Percentiles rank a stretch among this genome's conserved stretches.
Conservation (phyloP, 371 early-diverging fungal species). For the Mucor lusitanicus region DNA sequence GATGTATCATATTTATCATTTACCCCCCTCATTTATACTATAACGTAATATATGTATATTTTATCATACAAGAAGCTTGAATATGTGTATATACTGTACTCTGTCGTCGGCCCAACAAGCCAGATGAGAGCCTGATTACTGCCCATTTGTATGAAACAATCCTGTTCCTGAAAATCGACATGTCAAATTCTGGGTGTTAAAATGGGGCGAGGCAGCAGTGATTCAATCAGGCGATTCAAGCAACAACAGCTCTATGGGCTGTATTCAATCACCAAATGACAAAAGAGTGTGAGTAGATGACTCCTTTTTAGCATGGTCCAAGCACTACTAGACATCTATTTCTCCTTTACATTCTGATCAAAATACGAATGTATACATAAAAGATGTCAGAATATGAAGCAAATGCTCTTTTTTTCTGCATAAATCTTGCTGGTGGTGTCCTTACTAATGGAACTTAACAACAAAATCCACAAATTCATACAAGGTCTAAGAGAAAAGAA, state of each 20-base stretch:
- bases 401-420: neutral
- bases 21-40: neutral
- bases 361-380: neutral
- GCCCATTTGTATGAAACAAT: no score
- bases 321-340: neutral
- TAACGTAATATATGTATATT: neutral
- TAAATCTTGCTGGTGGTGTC: neutral
- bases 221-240: no score
- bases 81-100: no score
- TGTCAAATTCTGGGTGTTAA: no score
- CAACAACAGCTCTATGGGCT: no score
- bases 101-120: no score
- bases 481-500: neutral
- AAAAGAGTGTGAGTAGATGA: no score
- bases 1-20: neutral
- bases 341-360: neutral
- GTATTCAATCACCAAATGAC: no score
- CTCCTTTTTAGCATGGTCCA: no score
- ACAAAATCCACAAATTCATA: neutral
- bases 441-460: neutral
- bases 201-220: no score
- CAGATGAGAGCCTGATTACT: no score
- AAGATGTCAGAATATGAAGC: neutral
- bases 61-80: neutral
- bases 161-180: no score